Percentiles rank a stretch among this genome's conserved stretches.
These are phyloP conservation scores for Aspergillus incahuasiensis DNA, from an alignment of 495 filamentous ascomycete species.

Conservation along the genomic window DNA sequence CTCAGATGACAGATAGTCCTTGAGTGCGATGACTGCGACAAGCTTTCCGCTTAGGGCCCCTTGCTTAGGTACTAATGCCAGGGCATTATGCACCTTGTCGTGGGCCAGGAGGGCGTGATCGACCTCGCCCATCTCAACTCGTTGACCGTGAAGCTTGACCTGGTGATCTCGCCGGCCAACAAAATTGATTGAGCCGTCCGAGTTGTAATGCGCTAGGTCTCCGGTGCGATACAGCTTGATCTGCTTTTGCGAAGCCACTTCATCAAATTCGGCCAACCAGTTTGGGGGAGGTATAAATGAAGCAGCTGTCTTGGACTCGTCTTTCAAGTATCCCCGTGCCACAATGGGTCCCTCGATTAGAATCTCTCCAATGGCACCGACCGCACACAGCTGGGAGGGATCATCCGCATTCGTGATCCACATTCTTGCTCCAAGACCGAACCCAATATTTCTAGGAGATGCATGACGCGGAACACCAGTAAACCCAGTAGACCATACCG, in stretches of 20 bases:
- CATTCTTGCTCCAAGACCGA: constrained; percentile 11
- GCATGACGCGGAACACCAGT: constrained; percentile 2
- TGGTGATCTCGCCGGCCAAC: not conserved
- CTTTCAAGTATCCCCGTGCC: constrained; percentile 33
- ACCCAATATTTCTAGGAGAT: too few species aligned
- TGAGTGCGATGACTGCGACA: not conserved
- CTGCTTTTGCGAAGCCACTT: not conserved
- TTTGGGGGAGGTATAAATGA: not conserved
- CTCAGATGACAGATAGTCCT: not conserved
- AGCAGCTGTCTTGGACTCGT: constrained; percentile 17
- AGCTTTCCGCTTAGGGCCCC: not conserved
- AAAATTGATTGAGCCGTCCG: not conserved
- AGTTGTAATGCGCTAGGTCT: not conserved
- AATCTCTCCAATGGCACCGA: constrained; percentile 41
- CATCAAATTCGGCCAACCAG: not conserved
- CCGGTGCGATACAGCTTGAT: not conserved
- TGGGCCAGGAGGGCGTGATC: not conserved
- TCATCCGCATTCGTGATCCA: constrained; percentile 22
- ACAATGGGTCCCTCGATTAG: constrained; percentile 38
- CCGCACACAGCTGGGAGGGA: constrained; percentile 31
- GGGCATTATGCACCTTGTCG: not conserved
- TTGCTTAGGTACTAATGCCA: not conserved
- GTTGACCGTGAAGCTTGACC: not conserved
- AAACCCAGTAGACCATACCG: constrained; percentile 19
- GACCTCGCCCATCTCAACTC: not conserved